Conservation (phyloP, 2,329 filamentous ascomycete species). For the Verticillium zaregamsianum region DNA sequence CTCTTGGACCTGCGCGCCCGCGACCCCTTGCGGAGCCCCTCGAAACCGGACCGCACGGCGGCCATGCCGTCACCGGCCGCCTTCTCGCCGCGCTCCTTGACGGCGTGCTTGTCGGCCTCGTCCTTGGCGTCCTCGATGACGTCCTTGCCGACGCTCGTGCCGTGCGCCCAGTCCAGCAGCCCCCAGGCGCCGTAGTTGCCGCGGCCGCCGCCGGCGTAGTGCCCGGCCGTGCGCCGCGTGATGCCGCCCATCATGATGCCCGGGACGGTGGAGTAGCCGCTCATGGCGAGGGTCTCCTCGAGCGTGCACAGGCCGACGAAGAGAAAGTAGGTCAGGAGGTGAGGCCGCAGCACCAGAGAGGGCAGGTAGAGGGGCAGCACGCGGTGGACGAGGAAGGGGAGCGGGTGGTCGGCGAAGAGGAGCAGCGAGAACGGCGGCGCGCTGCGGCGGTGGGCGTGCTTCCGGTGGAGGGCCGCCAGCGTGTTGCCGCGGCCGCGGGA, state of each 20-base stretch:
- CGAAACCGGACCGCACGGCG: slow-evolving; percentile 27
- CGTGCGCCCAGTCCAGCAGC: slow-evolving; percentile 57
- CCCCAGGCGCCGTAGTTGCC: slow-evolving; percentile 62
- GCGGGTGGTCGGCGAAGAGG: slow-evolving; percentile 65
- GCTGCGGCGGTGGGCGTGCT: slow-evolving; percentile 47
- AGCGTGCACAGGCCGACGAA: slow-evolving; percentile 59
- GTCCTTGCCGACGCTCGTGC: slow-evolving; percentile 47
- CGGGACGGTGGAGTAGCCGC: slow-evolving; percentile 59
- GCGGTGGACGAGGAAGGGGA: slow-evolving; percentile 57
- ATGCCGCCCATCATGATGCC: slow-evolving; percentile 51
- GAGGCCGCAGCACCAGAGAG: slow-evolving; percentile 59
- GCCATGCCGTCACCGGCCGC: slow-evolving; percentile 27
- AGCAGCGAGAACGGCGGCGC: slow-evolving; percentile 58
- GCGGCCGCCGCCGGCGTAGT: slow-evolving; percentile 51
- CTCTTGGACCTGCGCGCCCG: slow-evolving; percentile 2
- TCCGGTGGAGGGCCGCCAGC: slow-evolving; percentile 27
- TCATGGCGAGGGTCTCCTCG: slow-evolving; percentile 64
- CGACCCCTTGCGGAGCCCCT: slow-evolving; percentile 10
- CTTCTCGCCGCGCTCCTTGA: slow-evolving; percentile 35
- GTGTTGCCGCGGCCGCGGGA: slow-evolving; percentile 12
- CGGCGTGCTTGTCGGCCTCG: slow-evolving; percentile 53
- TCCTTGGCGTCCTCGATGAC: slow-evolving; percentile 50
- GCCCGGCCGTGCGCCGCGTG: slow-evolving; percentile 38
- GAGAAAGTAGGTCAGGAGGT: slow-evolving; percentile 68
- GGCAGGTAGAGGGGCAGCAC: slow-evolving; percentile 65